A percentile compares a stretch with the other conserved stretches of the same genome.
These are phyloP conservation scores for Hyphodiscus hymeniophilus DNA, from an alignment of 495 filamentous ascomycete genomes.

Conservation along the genomic window DNA sequence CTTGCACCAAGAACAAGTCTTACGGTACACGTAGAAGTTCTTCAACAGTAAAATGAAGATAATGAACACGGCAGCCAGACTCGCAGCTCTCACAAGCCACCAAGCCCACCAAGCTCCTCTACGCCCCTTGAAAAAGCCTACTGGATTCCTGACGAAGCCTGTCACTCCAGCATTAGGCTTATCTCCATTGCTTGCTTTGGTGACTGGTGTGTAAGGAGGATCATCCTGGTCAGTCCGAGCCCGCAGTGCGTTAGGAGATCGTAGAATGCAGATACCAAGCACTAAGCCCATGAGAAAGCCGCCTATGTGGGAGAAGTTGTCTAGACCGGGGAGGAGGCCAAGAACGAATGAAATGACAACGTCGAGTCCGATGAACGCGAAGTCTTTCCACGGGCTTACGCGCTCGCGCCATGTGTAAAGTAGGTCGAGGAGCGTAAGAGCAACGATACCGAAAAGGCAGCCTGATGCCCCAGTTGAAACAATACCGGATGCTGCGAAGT, in stretches of 20 bases:
- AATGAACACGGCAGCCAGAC: constrained; percentile 68
- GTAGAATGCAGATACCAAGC: constrained; percentile 77
- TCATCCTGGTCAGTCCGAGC: constrained; percentile 63
- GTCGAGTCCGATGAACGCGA: constrained; percentile 77
- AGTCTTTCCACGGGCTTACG: constrained; percentile 63
- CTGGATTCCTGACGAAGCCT: constrained; percentile 57
- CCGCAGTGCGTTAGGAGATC: constrained; percentile 74
- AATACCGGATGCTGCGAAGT: constrained; percentile 73
- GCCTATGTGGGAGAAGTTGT: constrained; percentile 97
- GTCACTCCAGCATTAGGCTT: constrained; percentile 35
- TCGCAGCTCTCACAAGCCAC: constrained; percentile 82
- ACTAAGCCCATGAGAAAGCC: constrained; percentile 90
- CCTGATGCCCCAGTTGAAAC: constrained; percentile 85
- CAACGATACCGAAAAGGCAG: constrained; percentile 82
- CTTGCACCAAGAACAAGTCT: constrained; percentile 84
- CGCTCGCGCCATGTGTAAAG: constrained; percentile 85
- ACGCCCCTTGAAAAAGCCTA: constrained; percentile 83
- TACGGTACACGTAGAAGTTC: constrained; percentile 78
- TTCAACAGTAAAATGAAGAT: constrained; percentile 78
- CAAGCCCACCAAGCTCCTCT: constrained; percentile 95
- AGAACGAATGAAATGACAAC: constrained; percentile 85
- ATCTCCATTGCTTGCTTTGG: constrained; percentile 29
- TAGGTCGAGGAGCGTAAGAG: constrained; percentile 78
- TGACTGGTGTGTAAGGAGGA: constrained; percentile 56
- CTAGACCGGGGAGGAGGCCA: constrained; percentile 83